These are phyloP conservation scores for Fulvia fulva DNA, from an alignment of 2,329 filamentous ascomycete species.

Conservation along the genomic window DNA sequence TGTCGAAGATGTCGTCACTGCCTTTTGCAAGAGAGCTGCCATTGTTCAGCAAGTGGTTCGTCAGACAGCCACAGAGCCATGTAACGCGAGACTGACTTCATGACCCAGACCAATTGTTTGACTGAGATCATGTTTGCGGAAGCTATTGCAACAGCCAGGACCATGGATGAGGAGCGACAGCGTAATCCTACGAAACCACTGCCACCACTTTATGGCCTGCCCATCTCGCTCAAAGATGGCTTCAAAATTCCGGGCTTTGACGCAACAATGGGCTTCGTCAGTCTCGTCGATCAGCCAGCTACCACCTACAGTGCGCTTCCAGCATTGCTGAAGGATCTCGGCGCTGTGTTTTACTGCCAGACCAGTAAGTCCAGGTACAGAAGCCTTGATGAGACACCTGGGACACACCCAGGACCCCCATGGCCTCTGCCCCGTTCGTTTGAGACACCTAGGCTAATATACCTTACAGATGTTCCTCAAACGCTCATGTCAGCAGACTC, in stretches of 20 bases:
- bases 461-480: constrained; percentile 53
- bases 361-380: too few species aligned
- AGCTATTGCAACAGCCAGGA: constrained; percentile 23
- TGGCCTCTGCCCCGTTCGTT: too few species aligned
- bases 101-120: constrained; percentile 15
- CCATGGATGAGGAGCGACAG: constrained; percentile 22
- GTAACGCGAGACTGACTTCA: not conserved
- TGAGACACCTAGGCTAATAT: too few species aligned
- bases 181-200: constrained; percentile 9
- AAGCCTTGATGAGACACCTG: too few species aligned
- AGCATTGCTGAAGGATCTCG: constrained; percentile 41
- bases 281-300: constrained; percentile 26
- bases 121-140: constrained; percentile 43
- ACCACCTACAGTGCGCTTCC: constrained; percentile 40
- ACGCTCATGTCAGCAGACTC: constrained; percentile 33
- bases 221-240: constrained; percentile 51
- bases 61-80: not conserved
- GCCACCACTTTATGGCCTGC: constrained; percentile 46
- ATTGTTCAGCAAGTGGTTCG: constrained; percentile 29
- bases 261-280: not conserved
- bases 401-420: too few species aligned
- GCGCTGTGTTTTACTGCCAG: constrained; percentile 50
- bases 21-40: constrained; percentile 40
- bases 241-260: constrained; percentile 6
- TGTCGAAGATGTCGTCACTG: constrained; percentile 26